phyloP scores from a whole-genome alignment of 352 stramenopile genomes.

The Phytopythium montanum region DNA sequence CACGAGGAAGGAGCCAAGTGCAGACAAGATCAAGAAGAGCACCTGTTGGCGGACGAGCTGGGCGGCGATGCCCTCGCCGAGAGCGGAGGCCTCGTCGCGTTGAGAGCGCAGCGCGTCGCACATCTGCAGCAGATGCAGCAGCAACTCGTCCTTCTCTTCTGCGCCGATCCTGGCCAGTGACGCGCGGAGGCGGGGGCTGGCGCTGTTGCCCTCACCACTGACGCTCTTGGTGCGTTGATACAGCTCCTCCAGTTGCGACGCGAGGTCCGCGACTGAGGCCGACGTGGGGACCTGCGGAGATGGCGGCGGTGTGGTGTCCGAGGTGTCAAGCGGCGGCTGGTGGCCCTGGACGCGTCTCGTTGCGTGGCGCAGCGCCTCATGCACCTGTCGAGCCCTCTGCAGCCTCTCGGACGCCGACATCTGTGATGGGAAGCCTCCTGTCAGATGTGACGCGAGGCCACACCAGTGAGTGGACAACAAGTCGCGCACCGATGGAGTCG shows the following conservation, averaged over 20 bases:
- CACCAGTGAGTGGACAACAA: background rate
- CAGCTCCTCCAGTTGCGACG: conserved; percentile 21
- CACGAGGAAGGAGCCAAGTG: background rate
- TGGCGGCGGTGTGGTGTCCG: background rate
- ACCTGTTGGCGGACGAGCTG: conserved; percentile 71
- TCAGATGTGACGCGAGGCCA: background rate
- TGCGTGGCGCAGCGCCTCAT: conserved; percentile 15
- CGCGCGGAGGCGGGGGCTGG: conserved; percentile 6
- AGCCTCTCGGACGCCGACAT: conserved; percentile 24
- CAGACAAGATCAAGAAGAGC: background rate
- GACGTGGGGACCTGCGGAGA: background rate
- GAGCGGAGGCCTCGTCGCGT: conserved; percentile 36
- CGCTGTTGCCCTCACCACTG: background rate
- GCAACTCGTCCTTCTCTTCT: conserved; percentile 49
- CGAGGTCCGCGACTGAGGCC: conserved; percentile 21
- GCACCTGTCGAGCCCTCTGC: conserved; percentile 26
- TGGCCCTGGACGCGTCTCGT: background rate
- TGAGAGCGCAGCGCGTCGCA: conserved; percentile 29
- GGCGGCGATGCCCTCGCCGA: conserved; percentile 64
- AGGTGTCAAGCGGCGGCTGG: background rate
- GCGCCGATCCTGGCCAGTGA: conserved; percentile 48
- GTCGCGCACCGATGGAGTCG: background rate
- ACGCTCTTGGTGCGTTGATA: conserved; percentile 13
- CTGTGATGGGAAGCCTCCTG: background rate
- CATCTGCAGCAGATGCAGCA: conserved; percentile 48